A percentile compares a stretch with the other conserved stretches of the same genome.
These are phyloP conservation scores for Apiotrichum veenhuisii DNA, from an alignment of 1,284 basidiomycete species.

Conservation along the genomic window DNA sequence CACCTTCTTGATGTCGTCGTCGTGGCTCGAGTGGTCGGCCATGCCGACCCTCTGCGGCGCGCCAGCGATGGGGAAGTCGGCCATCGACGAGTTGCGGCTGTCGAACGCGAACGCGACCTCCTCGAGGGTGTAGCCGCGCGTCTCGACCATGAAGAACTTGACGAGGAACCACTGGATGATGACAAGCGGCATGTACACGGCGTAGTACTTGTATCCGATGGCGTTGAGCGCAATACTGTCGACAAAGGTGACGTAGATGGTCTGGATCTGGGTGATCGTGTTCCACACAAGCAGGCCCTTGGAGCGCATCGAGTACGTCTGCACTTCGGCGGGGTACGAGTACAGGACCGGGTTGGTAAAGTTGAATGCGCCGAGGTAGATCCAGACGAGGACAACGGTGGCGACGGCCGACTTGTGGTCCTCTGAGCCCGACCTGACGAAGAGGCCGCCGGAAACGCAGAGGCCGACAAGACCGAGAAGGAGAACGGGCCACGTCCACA, in stretches of 20 bases:
- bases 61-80: neutral
- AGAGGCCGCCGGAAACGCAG: slow-evolving; percentile 41
- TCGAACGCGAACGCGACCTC: slow-evolving; percentile 46
- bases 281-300: slow-evolving; percentile 51
- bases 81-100: neutral
- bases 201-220: slow-evolving; percentile 46
- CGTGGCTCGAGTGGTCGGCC: neutral
- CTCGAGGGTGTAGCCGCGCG: slow-evolving; percentile 47
- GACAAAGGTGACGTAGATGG: slow-evolving; percentile 29
- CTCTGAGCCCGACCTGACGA: slow-evolving; percentile 25
- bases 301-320: slow-evolving; percentile 48
- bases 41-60: no score
- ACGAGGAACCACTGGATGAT: slow-evolving; percentile 31
- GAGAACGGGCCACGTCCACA: slow-evolving; percentile 46
- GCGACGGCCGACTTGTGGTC: slow-evolving; percentile 39
- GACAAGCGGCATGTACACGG: slow-evolving; percentile 36
- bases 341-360: slow-evolving; percentile 43
- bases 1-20: neutral
- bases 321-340: slow-evolving; percentile 48
- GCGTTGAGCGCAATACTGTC: slow-evolving; percentile 46
- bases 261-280: slow-evolving; percentile 36
- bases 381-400: slow-evolving; percentile 47
- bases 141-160: slow-evolving; percentile 47
- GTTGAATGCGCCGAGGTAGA: slow-evolving; percentile 49
- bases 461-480: slow-evolving; percentile 41